Base-by-base conservation (phyloP, 2,329 filamentous ascomycete species). In the Hortaea werneckii region DNA sequence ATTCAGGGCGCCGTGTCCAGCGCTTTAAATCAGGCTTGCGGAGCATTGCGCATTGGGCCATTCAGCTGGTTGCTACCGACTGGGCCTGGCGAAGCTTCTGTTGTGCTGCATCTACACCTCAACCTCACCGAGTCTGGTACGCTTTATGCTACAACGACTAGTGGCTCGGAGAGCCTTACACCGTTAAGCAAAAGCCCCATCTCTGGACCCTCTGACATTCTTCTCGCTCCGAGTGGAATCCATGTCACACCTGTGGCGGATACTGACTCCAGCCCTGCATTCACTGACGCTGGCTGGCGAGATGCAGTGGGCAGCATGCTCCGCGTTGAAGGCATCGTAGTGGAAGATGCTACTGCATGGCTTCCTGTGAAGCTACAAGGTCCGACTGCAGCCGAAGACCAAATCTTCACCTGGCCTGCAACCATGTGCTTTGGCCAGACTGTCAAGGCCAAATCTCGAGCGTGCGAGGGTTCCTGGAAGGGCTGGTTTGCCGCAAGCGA, bases 401-500 rank as follows among this genome's bases (percentile, higher is more conserved):
- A 11, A 20, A 40, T 13, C 4, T 40, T 40, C n/a, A 29, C 10
- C 9, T 41, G 40, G 40, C 40, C 40, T 9, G 40, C 40, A 9
- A 6, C 6, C 20, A 10, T 41, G 40, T 41, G 40, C 40, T 13
- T 38, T 28, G 11, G 30, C 13, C 9, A 35, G n/a, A 9, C 32
- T 35, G 32, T n/a, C 8, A 9, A n/a, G n/a, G 32, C 32, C 8
- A 9, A n/a, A 35, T n/a, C 20, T 10, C 37, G 13, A 20, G 39
- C 13, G 29, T 20, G 41, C n/a, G 37, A 35, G 2, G n/a, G 10
- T 11, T n/a, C 52, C 27, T 61, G 59, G 58, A 50, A 50, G 26
- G 37, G 37, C 27, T 60, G 53, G 54, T 58, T 60, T 37, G 41
- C 47, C 28, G 45, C 45, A 9, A 34, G 41, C 6, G 44, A 48